phyloP scores from a whole-genome alignment of 768 basidiomycete genomes.

The Russula sp. region DNA sequence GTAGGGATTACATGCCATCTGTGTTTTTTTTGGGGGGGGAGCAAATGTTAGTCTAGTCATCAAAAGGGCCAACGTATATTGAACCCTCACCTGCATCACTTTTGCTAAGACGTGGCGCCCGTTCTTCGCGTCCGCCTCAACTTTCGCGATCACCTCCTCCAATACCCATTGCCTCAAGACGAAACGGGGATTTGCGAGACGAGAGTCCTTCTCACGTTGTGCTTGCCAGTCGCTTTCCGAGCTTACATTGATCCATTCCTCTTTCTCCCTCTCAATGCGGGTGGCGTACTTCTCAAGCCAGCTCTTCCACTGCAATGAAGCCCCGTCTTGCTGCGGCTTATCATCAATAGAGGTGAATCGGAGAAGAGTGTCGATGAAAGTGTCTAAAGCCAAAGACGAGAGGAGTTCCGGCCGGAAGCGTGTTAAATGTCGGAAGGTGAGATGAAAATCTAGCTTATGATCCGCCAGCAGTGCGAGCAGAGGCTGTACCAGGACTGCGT shows the following conservation, averaged over 20 bases:
- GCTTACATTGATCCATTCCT: slow-evolving; percentile 43
- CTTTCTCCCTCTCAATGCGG: slow-evolving; percentile 48
- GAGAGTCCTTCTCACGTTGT: slow-evolving; percentile 35
- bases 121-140: slow-evolving; percentile 55
- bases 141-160: slow-evolving; percentile 79
- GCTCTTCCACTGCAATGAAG: slow-evolving; percentile 43
- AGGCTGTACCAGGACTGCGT: slow-evolving; percentile 50
- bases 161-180: slow-evolving; percentile 93
- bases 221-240: slow-evolving; percentile 29
- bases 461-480: slow-evolving; percentile 68
- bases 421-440: slow-evolving; percentile 68
- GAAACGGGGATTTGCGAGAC: slow-evolving; percentile 78
- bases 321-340: slow-evolving; percentile 37
- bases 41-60: neutral
- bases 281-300: slow-evolving; percentile 62
- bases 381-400: slow-evolving; percentile 31
- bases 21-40: slow-evolving; percentile 3
- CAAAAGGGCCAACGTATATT: neutral
- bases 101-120: slow-evolving; percentile 69
- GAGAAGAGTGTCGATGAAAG: slow-evolving; percentile 41
- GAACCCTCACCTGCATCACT: slow-evolving; percentile 63
- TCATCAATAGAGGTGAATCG: slow-evolving; percentile 40
- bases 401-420: slow-evolving; percentile 46
- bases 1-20: slow-evolving; percentile 88
- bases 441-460: slow-evolving; percentile 81